phyloP scores from a whole-genome alignment of 257 asterid genomes.

The Mentha longifolia region DNA sequence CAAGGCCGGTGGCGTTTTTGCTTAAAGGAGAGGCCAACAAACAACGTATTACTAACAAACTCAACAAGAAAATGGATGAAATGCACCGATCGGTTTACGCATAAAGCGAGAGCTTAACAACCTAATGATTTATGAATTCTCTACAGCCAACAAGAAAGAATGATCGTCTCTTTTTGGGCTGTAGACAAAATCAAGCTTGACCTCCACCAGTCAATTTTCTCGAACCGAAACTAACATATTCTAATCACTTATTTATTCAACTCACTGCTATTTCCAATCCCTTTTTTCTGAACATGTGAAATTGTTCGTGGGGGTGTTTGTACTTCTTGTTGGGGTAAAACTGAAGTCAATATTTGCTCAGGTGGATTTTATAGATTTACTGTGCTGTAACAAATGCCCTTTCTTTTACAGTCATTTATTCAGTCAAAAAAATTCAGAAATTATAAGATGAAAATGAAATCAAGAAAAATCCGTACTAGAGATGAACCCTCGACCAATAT shows the following conservation, averaged over 20 bases:
- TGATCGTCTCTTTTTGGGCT: constrained; percentile 33
- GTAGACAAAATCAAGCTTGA: constrained; percentile 25
- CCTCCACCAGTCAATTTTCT: constrained; percentile 48
- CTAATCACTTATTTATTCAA: constrained; percentile 20
- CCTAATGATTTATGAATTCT: constrained; percentile 35
- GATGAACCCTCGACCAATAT: too few relatives aligned
- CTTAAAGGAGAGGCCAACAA: constrained; percentile 64
- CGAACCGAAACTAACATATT: constrained; percentile 40
- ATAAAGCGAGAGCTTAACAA: constrained; percentile 76
- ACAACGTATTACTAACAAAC: constrained; percentile 56
- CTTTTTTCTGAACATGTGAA: constrained; percentile 27
- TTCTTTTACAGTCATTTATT: not conserved
- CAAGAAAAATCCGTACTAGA: too few relatives aligned
- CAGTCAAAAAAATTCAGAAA: too few relatives aligned
- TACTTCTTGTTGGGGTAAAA: constrained; percentile 36
- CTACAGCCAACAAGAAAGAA: constrained; percentile 31
- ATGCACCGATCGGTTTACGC: constrained; percentile 50
- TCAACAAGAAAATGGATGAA: constrained; percentile 59
- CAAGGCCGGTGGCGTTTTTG: constrained; percentile 47
- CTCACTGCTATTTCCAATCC: constrained; percentile 10
- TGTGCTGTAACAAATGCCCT: not conserved
- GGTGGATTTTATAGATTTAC: constrained; percentile 8
- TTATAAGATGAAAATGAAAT: too few relatives aligned
- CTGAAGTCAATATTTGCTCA: constrained; percentile 33
- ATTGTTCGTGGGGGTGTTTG: constrained; percentile 20